Base-by-base conservation (phyloP, 2,329 filamentous ascomycete genomes). In the Pseudogymnoascus sp. region DNA sequence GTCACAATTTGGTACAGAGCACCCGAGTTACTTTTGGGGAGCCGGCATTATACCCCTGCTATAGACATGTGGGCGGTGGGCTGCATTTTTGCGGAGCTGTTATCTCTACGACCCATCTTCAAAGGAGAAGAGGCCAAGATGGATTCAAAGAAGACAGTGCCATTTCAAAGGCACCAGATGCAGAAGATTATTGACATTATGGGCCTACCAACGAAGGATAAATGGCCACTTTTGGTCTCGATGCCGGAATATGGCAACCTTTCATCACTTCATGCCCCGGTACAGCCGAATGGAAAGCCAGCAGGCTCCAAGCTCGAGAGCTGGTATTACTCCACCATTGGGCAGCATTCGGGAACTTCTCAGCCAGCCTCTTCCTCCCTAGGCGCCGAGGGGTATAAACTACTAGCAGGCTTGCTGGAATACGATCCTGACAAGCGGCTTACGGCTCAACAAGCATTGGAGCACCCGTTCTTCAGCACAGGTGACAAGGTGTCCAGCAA, bases 1-100 rank as follows among this genome's bases (percentile, higher is more conserved):
- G 95, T 99, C 12, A 99, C 95, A 0, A 99, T 99, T 66, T 99
- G 95, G 95, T 99, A 99, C 72, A 90, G 95, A 21, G 95, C 95
- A 0, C 95, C 95, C 0, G 95, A 99, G 75, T 82, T 99, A 3
- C 84, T 99, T 1, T 85, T 99, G 2, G 95, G 95, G 1, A 91
- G 88, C 60, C 85, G 90, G n/a, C 95, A 99, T 75, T 99, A 99
- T 77, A 97, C 95, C 0, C 93, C 95, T 0, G 93, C 95, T 21
- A 91, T 99, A 67, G 95, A 99, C 75, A 87, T 97, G 75, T 99
- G 95, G 95, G 95, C 95, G 2, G 87, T 99, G 0, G 95, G 95
- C 0, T 99, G 95, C 75, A 99, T 99, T 71, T 97, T 99, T 72
- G 95, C 95, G 1, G 95, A 99, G 75, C 80, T 99, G 2, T 79